These are phyloP conservation scores for Elsinoe fawcettii DNA, from an alignment of 2,329 filamentous ascomycete species.

Conservation along the genomic window DNA sequence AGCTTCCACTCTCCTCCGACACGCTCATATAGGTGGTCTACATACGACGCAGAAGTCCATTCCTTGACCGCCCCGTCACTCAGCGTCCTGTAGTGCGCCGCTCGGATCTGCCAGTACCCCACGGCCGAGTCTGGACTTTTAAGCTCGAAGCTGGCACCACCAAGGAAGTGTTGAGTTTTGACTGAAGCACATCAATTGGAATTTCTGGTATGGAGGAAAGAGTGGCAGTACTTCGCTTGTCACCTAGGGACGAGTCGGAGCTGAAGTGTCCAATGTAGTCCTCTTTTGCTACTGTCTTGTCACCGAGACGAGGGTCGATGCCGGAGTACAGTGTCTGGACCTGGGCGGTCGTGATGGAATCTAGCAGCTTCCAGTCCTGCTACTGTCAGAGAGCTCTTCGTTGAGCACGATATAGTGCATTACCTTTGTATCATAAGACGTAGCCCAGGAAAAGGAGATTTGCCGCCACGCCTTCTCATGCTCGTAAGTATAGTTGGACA, in stretches of 20 bases:
- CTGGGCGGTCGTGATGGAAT: neutral
- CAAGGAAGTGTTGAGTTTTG: constrained; percentile 1
- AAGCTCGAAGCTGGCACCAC: neutral
- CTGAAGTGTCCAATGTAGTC: constrained; percentile 6
- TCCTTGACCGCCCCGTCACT: neutral
- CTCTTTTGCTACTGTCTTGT: constrained; percentile 1
- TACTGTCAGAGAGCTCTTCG: neutral
- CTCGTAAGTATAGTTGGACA: neutral
- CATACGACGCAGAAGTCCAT: constrained; percentile 3
- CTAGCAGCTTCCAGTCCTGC: neutral
- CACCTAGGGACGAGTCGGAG: constrained; percentile 22
- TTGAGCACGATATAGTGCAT: neutral
- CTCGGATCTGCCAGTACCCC: constrained; percentile 1
- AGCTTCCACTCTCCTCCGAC: constrained; percentile 2
- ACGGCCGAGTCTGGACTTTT: neutral
- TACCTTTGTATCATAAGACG: constrained; percentile 1
- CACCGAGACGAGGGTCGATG: neutral
- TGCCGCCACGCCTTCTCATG: constrained; percentile 1
- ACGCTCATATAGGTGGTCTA: constrained; percentile 8
- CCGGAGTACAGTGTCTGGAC: constrained; percentile 8
- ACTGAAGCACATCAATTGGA: constrained; percentile 29
- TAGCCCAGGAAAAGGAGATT: neutral
- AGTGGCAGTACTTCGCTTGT: constrained; percentile 34
- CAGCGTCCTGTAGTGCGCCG: neutral
- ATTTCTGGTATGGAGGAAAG: constrained; percentile 50